A percentile compares a stretch with the other conserved stretches of the same genome.
phyloP scores from a whole-genome alignment of 495 filamentous ascomycete genomes.

The Parachaetomium inaequale region DNA sequence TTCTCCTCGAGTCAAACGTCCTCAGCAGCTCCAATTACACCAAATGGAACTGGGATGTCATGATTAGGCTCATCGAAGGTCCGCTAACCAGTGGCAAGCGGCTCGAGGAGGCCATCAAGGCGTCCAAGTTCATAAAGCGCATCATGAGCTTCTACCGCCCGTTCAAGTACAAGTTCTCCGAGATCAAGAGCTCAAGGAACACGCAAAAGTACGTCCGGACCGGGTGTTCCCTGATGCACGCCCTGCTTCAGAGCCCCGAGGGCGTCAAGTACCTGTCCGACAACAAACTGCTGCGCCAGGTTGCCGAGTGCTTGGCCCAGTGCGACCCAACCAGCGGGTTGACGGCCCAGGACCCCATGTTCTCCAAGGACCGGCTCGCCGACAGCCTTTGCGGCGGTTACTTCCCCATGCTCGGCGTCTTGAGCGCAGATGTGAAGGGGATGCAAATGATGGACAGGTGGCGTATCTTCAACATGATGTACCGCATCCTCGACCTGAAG shows the following conservation, averaged over 20 bases:
- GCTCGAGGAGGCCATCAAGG: slow-evolving; percentile 90
- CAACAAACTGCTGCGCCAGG: slow-evolving; percentile 87
- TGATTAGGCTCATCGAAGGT: slow-evolving; percentile 86
- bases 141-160: slow-evolving; percentile 92
- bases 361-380: slow-evolving; percentile 74
- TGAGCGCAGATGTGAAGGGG: slow-evolving; percentile 77
- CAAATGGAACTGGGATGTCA: slow-evolving; percentile 97
- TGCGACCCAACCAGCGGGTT: slow-evolving; percentile 86
- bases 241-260: slow-evolving; percentile 76
- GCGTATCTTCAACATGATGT: slow-evolving; percentile 99
- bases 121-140: slow-evolving; percentile 90
- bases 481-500: slow-evolving; percentile 89
- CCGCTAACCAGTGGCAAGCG: slow-evolving; percentile 88
- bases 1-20: slow-evolving; percentile 83
- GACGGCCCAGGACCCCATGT: slow-evolving; percentile 81
- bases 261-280: slow-evolving; percentile 81
- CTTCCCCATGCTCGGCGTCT: slow-evolving; percentile 82
- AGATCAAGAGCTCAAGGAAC: slow-evolving; percentile 78
- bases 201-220: slow-evolving; percentile 92
- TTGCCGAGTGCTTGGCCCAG: slow-evolving; percentile 93
- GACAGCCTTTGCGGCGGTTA: slow-evolving; percentile 88
- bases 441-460: slow-evolving; percentile 90
- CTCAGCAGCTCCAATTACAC: slow-evolving; percentile 77
- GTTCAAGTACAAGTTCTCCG: slow-evolving; percentile 92
- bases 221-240: slow-evolving; percentile 82